Evolutionary conservation across 2,329 filamentous ascomycete species (phyloP), one percentile per base, ranked within the genome.

Genomic region (Zasmidium angulare): DNA sequence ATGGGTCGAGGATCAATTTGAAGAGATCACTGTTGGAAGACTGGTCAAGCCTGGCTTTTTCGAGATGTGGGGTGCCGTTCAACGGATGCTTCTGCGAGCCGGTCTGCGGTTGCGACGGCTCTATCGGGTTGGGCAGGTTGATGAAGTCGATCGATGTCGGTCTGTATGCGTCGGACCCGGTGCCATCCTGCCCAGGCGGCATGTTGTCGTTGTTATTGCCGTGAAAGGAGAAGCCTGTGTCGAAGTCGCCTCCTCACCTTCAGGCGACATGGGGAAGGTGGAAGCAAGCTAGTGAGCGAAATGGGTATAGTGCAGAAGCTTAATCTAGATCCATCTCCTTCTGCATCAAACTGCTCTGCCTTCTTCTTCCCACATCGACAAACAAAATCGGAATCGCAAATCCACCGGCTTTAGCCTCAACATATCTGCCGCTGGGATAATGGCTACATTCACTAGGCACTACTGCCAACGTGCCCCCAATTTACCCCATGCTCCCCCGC

Each of bases 101-200:
- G 3, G 64, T 59, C 40, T 72, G 69, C 1, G 71, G 71, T 56
- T 73, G 71, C 3, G 36, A 43, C 2, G 73, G 73, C 62, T 75
- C 72, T 7, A 75, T 67, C 1, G 73, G 73, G 53, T 74, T 75
- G 0, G 73, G 73, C 10, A 70, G 65, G 52, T 72, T 73, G 63
- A 73, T 75, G 61, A 64, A 68, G 60, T 71, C 65, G 36, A 71
- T 63, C n/a, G 68, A 71, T 4, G 67, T 71, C 36, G 69, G 67
- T 36, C 60, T 56, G 55, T 71, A 70, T 40, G 64, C 61, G 20
- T 59, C 48, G 11, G 59, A 61, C 19, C 56, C 56, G 51, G 46
- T 22, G 7, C 40, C 56, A 19, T 62, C 48, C 24, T 63, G 55
- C 19, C 49, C 53, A 14, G 56, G 23, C 40, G 58, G 50, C 61